A percentile compares a stretch with the other conserved stretches of the same genome.
phyloP scores from a whole-genome alignment of 2,329 filamentous ascomycete species.

The Sphaerulina populicola region DNA sequence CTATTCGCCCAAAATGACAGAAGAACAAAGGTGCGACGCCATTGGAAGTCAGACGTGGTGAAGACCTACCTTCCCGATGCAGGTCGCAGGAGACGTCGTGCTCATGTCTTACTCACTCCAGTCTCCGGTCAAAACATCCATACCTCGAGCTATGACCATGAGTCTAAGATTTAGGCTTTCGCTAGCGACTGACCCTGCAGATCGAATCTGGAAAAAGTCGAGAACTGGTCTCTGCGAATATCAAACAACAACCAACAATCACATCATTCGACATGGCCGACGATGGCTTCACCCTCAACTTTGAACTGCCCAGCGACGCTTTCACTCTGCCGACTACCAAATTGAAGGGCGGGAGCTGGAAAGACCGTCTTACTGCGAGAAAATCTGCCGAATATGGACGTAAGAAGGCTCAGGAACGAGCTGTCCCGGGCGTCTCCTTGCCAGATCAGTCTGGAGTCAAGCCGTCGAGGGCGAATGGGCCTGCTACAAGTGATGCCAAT shows the following conservation, averaged over 20 bases:
- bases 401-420: constrained; percentile 34
- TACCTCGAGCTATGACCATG: constrained; percentile 2
- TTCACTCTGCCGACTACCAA: constrained; percentile 51
- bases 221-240: not conserved
- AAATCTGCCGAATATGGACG: constrained; percentile 52
- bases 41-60: not conserved
- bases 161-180: not conserved
- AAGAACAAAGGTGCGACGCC: not conserved
- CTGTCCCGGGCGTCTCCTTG: not conserved
- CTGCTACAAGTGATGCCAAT: not conserved
- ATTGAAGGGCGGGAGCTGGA: constrained; percentile 89
- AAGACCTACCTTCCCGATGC: not conserved
- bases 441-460: not conserved
- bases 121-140: constrained; percentile 3
- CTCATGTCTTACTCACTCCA: constrained; percentile 9
- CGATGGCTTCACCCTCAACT: constrained; percentile 91
- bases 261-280: constrained; percentile 63
- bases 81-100: constrained; percentile 2
- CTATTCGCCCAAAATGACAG: not conserved
- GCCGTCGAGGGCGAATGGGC: not conserved
- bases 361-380: constrained; percentile 74
- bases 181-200: constrained; percentile 1
- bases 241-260: not conserved
- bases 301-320: constrained; percentile 62
- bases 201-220: constrained; percentile 5